phyloP scores from a whole-genome alignment of 495 filamentous ascomycete genomes.

The Podospora sp. region DNA sequence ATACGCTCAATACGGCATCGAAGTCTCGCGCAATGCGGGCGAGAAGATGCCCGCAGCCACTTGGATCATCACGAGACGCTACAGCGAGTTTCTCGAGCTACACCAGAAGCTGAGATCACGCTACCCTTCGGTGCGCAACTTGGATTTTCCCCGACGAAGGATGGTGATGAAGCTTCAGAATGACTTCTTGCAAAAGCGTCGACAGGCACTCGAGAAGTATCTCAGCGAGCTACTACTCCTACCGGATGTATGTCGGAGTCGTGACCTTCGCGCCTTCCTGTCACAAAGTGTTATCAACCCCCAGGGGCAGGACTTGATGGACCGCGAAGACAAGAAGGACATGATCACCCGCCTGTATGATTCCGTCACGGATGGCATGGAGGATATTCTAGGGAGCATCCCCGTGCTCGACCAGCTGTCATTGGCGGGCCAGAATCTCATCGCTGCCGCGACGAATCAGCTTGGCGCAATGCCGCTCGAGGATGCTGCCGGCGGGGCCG shows the following conservation, averaged over 20 bases:
- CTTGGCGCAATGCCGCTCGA: slow-evolving; percentile 56
- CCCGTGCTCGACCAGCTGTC: slow-evolving; percentile 94
- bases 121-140: slow-evolving; percentile 81
- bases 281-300: slow-evolving; percentile 79
- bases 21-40: slow-evolving; percentile 85
- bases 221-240: slow-evolving; percentile 79
- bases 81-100: slow-evolving; percentile 96
- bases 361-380: slow-evolving; percentile 96
- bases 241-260: slow-evolving; percentile 91
- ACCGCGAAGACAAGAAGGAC: slow-evolving; percentile 71
- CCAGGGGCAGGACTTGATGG: slow-evolving; percentile 46
- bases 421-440: slow-evolving; percentile 86
- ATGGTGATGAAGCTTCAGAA: slow-evolving; percentile 95
- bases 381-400: slow-evolving; percentile 93
- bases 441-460: slow-evolving; percentile 83
- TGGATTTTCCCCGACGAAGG: slow-evolving; percentile 89
- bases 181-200: slow-evolving; percentile 90
- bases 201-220: slow-evolving; percentile 81
- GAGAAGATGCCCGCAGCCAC: slow-evolving; percentile 85
- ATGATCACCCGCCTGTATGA: slow-evolving; percentile 94
- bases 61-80: slow-evolving; percentile 79
- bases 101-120: slow-evolving; percentile 82
- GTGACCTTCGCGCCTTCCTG: slow-evolving; percentile 90
- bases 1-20: slow-evolving; percentile 89
- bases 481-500: slow-evolving; percentile 43